phyloP scores from a whole-genome alignment of 2,329 filamentous ascomycete species.

The Colletotrichum lini region DNA sequence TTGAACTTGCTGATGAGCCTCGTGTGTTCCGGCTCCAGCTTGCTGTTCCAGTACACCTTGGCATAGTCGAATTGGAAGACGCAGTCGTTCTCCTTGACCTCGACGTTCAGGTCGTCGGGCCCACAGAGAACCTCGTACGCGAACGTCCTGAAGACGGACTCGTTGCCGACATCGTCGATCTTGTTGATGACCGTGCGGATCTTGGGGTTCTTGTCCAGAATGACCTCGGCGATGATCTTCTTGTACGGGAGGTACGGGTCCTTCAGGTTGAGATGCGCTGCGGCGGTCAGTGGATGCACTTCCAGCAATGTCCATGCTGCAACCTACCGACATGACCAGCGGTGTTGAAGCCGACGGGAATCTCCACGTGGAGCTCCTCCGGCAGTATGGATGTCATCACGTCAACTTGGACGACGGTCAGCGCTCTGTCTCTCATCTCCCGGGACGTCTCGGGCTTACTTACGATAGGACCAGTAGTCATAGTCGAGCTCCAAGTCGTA shows the following conservation, averaged over 20 bases:
- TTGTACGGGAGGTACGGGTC: conserved; percentile 89
- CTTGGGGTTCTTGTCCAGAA: conserved; percentile 89
- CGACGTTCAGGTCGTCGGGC: conserved; percentile 85
- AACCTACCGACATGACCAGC: conserved; percentile 86
- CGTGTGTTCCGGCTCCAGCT: conserved; percentile 90
- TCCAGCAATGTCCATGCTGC: conserved; percentile 28
- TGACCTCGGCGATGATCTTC: conserved; percentile 84
- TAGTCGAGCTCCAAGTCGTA: conserved; percentile 86
- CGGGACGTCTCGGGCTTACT: conserved; percentile 44
- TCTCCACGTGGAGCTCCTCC: conserved; percentile 82
- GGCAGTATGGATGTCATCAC: conserved; percentile 87
- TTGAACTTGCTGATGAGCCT: conserved; percentile 83
- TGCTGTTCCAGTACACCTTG: conserved; percentile 98
- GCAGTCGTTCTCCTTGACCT: conserved; percentile 86
- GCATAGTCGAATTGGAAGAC: conserved; percentile 94
- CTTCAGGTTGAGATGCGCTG: conserved; percentile 91
- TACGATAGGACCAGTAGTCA: conserved; percentile 87
- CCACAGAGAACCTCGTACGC: conserved; percentile 91
- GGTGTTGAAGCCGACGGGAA: conserved; percentile 88
- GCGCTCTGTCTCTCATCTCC: not conserved
- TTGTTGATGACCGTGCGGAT: conserved; percentile 97
- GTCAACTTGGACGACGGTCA: conserved; percentile 69
- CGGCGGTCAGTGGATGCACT: conserved; percentile 32
- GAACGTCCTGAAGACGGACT: conserved; percentile 92
- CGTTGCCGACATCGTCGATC: conserved; percentile 86